Evolutionary conservation across 371 early-diverging fungal species (phyloP), one percentile per base, ranked within the genome.

Genomic region (Mucor indicus): DNA sequence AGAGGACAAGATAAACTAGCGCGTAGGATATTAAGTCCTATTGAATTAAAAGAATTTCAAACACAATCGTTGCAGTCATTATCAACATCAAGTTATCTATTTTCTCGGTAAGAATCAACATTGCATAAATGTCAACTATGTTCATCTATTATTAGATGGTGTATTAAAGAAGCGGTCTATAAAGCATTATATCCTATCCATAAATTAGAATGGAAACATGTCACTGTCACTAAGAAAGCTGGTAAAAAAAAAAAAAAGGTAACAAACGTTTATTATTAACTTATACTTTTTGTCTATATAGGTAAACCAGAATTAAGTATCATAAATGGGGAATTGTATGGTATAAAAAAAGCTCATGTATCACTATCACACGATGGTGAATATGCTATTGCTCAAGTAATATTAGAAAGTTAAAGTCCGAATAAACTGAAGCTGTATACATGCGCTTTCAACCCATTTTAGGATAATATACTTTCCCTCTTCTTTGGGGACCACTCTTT

Each of bases 301-400:
- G 79, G 69, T 11, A 81, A 84, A 44, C 84, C 82, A 6, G 38
- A 57, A 36, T 48, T 81, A 11, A 38, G 44, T 21, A 70, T 80
- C 16, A 43, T 53, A 3, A 71, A 75, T 33, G 61, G 67, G 25
- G 44, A 56, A 19, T 39, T 44, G 16, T 69, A 59, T 50, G 69
- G 65, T 17, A 64, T 73, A 21, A 39, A 41, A 11, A 59, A 62
- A 15, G 39, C 76, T 7, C 86, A 86, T 61, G 64, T 77, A 25
- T 70, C 80, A 2, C 58, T 84, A 19, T 79, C 84, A 19, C 86
- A 86, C 57, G 86, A 86, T 54, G 82, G 82, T 2, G 80, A 84
- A 22, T 84, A 81, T 60, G 67, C 77, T 32, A 68, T 85, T 35
- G 77, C 81, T n/a, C 79, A 82, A 51, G 83, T 82, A 7, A 41